Base-by-base conservation (phyloP, 169 alveolate genomes). In the Babesia ovis region DNA sequence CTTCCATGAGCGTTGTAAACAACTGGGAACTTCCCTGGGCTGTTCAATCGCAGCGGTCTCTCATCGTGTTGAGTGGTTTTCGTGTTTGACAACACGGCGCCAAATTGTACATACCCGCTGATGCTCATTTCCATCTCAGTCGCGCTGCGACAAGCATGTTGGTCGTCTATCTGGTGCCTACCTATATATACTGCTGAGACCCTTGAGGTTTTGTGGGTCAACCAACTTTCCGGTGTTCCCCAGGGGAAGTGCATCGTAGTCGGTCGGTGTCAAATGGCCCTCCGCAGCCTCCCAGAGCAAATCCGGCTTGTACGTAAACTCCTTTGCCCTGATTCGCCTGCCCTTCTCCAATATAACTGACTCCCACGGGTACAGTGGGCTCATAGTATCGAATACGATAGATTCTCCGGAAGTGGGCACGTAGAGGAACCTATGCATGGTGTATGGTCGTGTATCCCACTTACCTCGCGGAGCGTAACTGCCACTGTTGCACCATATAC, bases 401-500 rank as follows among this genome's bases (percentile, higher is more conserved):
- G 58, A 20, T n/a, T 50, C 25, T 31, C 29, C 66, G 4, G 8
- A 20, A 11, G 48, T 27, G 27, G 35, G 42, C 3, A 3, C n/a
- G 66, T 56, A 56, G 4, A 56, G 1, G 2, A 31, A 32, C 45
- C 66, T 56, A 42, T n/a, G n/a, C n/a, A n/a, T n/a, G n/a, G n/a
- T n/a, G n/a, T n/a, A n/a, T n/a, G n/a, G n/a, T n/a, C n/a, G n/a
- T n/a, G n/a, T n/a, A n/a, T n/a, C n/a, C n/a, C 5, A 59, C 70
- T 2, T 32, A 59, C 70, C 18, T 59, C 1, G 53, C 61, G 25
- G 70, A 29, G 2, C 60, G 73, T 22, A 9, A 11, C 22, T 35
- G 60, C 86, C 82, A 53, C 73, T 37, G 58, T n/a, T 58, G 29
- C 0, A 68, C 68, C n/a, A 42, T 41, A 34, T 77, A 77, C 39